Conservation (phyloP, 441 rosid genomes). For the Bocquillonia castaneifolia region DNA sequence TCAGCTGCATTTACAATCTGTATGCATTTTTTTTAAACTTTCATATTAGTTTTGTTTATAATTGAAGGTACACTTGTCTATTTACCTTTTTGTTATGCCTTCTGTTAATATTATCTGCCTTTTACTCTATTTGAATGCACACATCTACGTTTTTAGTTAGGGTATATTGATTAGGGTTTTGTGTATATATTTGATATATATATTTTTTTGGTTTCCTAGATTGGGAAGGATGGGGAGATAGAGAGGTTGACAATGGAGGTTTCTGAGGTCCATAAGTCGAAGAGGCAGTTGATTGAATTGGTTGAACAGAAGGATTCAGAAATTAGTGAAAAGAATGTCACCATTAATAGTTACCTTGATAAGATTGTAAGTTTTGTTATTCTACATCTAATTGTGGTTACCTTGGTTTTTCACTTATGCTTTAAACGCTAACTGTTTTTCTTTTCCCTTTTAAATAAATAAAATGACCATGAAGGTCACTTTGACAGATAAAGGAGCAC, state of each 20-base stretch:
- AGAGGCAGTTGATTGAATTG: slow-evolving; percentile 76
- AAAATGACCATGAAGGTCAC: slow-evolving; percentile 40
- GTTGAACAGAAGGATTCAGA: slow-evolving; percentile 77
- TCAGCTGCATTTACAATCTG: slow-evolving; percentile 73
- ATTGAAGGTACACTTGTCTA: no score
- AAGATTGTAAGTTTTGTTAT: slow-evolving; percentile 52
- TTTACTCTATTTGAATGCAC: no score
- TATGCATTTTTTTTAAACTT: slow-evolving; percentile 7
- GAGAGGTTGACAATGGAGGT: slow-evolving; percentile 68
- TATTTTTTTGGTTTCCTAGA: slow-evolving; percentile 30
- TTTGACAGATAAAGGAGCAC: slow-evolving; percentile 57
- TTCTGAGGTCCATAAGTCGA: slow-evolving; percentile 73
- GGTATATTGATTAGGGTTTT: background rate
- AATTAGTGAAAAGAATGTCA: slow-evolving; percentile 72
- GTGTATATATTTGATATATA: background rate
- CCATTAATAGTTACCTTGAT: slow-evolving; percentile 67
- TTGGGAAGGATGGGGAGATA: slow-evolving; percentile 75
- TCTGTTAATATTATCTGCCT: no score
- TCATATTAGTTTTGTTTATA: background rate
- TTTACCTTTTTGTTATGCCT: background rate
- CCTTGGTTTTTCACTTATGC: background rate
- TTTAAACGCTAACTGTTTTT: no score
- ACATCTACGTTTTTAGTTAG: no score
- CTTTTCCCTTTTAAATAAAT: no score
- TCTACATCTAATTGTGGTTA: background rate